Evolutionary conservation across 495 filamentous ascomycete genomes (phyloP), one percentile per base, ranked within the genome.

Genomic region (Xanthoparmelia taractica): DNA sequence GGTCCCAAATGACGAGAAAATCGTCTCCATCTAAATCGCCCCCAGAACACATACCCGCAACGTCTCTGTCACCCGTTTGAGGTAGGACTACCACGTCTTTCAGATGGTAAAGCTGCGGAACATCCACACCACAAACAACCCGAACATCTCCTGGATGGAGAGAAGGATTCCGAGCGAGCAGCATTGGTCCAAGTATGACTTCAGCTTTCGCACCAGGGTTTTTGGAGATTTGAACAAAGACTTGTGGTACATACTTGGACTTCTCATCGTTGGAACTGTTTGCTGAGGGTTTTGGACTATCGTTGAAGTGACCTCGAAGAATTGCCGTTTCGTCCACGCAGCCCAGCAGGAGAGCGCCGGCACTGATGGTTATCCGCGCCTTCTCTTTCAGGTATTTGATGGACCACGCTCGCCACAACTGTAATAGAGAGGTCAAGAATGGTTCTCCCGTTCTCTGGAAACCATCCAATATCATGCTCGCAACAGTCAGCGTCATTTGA

Each of bases 1-100:
- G 68, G 67, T 99, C 92, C 94, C 94, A 99, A 41, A 97, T 89
- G 25, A 97, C 87, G 31, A 96, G 81, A 70, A 88, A 99, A 70
- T 97, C 95, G 67, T 99, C 94, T 0, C 94, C 94, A 73, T 99
- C 94, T 4, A 99, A 78, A 72, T 99, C 94, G 8, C 94, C 95
- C 4, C 94, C 94, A 8, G 94, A 96, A 66, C 92, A 94, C 94
- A 97, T 97, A 64, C 87, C 89, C 11, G 91, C 82, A 33, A 99
- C 73, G 66, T 92, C 90, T 45, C 87, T 80, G 72, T 97, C 92
- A 0, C 94, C 94, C 0, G 79, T 86, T 47, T 87, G 82, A 1
- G 94, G 91, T 47, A 99, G 84, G 8, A 96, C 91, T 27, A 97
- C 87, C 17, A 94, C 89, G 69, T 97, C 84, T 36, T 82, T 81